These are phyloP conservation scores for Mycena polygramma DNA, from an alignment of 768 basidiomycete genomes.

Conservation along the genomic window DNA sequence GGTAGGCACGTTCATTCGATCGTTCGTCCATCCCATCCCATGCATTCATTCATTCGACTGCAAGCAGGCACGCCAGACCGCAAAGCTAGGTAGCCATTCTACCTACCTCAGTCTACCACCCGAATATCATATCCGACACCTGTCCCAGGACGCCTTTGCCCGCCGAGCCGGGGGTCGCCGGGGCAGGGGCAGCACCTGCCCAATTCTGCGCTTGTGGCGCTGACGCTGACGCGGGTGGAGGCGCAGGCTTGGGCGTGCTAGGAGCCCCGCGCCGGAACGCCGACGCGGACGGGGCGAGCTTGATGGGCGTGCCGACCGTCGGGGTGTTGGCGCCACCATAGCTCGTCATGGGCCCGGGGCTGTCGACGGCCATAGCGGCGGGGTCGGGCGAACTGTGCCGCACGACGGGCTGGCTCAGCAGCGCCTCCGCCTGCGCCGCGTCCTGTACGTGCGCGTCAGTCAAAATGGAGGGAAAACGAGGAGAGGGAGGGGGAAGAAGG, in stretches of 20 bases:
- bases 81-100: not conserved
- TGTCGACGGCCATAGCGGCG: slow-evolving; percentile 61
- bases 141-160: slow-evolving; percentile 77
- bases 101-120: slow-evolving; percentile 65
- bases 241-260: slow-evolving; percentile 34
- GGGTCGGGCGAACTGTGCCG: slow-evolving; percentile 42
- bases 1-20: too few species aligned
- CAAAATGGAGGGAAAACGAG: not conserved
- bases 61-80: not conserved
- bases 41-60: slow-evolving; percentile 8
- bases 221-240: slow-evolving; percentile 16
- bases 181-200: not conserved
- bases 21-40: not conserved
- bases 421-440: slow-evolving; percentile 66
- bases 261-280: slow-evolving; percentile 69
- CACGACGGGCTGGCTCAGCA: slow-evolving; percentile 57
- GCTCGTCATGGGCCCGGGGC: slow-evolving; percentile 45
- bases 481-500: too few species aligned
- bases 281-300: slow-evolving; percentile 77
- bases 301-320: slow-evolving; percentile 77
- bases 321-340: slow-evolving; percentile 36
- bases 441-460: slow-evolving; percentile 61
- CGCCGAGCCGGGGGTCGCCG: slow-evolving; percentile 31
- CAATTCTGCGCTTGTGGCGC: slow-evolving; percentile 38
- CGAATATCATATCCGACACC: slow-evolving; percentile 85